A percentile compares a stretch with the other conserved stretches of the same genome.
These are phyloP conservation scores for Talaromyces albobiverticillius DNA, from an alignment of 2,329 filamentous ascomycete species.

Conservation along the genomic window DNA sequence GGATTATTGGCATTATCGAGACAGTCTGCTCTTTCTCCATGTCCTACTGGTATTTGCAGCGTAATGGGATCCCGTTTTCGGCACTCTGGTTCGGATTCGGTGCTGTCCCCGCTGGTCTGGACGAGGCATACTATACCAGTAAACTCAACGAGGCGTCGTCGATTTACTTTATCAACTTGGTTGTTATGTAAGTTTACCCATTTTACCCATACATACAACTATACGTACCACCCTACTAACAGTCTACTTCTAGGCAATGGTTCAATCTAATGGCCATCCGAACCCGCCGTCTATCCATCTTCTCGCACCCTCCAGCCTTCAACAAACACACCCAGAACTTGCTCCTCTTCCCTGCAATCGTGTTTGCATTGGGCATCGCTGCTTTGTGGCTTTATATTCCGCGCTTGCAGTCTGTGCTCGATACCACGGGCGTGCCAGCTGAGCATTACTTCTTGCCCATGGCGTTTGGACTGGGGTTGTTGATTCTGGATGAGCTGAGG, in stretches of 20 bases:
- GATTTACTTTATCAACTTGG: constrained; percentile 76
- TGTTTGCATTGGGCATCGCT: constrained; percentile 66
- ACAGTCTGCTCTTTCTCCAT: constrained; percentile 61
- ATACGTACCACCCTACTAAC: neutral
- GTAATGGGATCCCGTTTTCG: constrained; percentile 62
- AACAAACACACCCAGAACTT: constrained; percentile 65
- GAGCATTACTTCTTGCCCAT: constrained; percentile 77
- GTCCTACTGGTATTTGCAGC: constrained; percentile 62
- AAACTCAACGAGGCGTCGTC: constrained; percentile 65
- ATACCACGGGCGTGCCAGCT: constrained; percentile 62
- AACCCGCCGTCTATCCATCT: constrained; percentile 63
- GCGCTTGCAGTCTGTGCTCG: constrained; percentile 58
- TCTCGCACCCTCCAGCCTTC: constrained; percentile 69
- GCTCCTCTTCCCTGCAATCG: constrained; percentile 67
- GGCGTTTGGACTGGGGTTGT: constrained; percentile 64
- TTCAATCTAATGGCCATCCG: constrained; percentile 71
- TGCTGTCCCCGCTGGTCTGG: constrained; percentile 47
- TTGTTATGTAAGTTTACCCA: constrained; percentile 61
- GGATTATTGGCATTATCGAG: constrained; percentile 64
- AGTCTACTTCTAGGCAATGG: constrained; percentile 53
- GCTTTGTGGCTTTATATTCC: constrained; percentile 68
- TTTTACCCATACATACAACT: too few relatives aligned
- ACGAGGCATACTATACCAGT: constrained; percentile 53
- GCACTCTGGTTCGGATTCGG: constrained; percentile 68
- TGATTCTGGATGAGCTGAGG: constrained; percentile 64